These are phyloP conservation scores for Penicillium robsamsonii DNA, from an alignment of 495 filamentous ascomycete species.

Conservation along the genomic window DNA sequence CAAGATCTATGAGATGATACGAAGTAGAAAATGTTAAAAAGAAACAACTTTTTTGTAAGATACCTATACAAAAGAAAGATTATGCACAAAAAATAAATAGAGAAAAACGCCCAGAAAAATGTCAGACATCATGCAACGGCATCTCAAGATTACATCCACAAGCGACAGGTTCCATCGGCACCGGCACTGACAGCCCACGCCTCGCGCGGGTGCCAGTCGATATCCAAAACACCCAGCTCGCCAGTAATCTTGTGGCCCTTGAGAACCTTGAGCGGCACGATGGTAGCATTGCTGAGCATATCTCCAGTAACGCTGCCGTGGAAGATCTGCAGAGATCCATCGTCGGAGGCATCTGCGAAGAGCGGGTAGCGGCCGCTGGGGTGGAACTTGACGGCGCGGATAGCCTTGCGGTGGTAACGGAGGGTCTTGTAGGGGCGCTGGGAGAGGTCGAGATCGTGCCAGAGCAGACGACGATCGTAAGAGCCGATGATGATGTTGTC, in stretches of 20 bases:
- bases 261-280: slow-evolving; percentile 93
- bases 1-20: background rate
- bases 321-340: slow-evolving; percentile 92
- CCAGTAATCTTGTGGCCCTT: slow-evolving; percentile 77
- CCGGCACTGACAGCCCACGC: slow-evolving; percentile 93
- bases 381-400: slow-evolving; percentile 84
- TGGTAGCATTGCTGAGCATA: slow-evolving; percentile 90
- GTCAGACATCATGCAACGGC: slow-evolving; percentile 26
- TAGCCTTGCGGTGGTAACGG: slow-evolving; percentile 87
- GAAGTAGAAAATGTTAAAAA: background rate
- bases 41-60: slow-evolving; percentile 27
- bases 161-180: slow-evolving; percentile 83
- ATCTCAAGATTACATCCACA: slow-evolving; percentile 60
- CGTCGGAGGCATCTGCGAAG: slow-evolving; percentile 90
- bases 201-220: slow-evolving; percentile 91
- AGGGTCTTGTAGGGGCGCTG: slow-evolving; percentile 91
- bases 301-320: slow-evolving; percentile 93
- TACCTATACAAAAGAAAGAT: slow-evolving; percentile 31
- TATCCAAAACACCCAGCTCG: slow-evolving; percentile 84
- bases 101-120: slow-evolving; percentile 23
- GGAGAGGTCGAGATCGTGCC: slow-evolving; percentile 95
- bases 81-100: slow-evolving; percentile 28
- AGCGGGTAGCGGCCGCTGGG: slow-evolving; percentile 73
- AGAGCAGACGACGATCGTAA: slow-evolving; percentile 90
- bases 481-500: slow-evolving; percentile 92